These are phyloP conservation scores for Polychytrium aggregatum DNA, from an alignment of 192 early-diverging fungal genomes.

Conservation along the genomic window DNA sequence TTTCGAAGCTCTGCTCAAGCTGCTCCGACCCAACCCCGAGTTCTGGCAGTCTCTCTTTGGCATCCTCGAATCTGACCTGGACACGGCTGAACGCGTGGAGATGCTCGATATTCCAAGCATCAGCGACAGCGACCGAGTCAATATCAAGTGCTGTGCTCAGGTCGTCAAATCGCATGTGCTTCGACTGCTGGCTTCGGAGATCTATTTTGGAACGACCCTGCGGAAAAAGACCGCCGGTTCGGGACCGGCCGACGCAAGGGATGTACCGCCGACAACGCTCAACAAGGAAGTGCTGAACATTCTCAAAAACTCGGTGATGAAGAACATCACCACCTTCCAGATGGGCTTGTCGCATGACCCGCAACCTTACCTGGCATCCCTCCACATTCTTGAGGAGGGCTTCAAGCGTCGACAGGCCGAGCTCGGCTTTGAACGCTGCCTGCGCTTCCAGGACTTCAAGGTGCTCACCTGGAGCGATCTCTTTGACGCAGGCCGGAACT, in stretches of 20 bases:
- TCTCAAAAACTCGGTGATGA: neutral
- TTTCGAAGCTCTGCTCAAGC: slow-evolving; percentile 13
- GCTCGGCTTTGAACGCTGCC: no score
- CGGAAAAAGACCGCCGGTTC: slow-evolving; percentile 4
- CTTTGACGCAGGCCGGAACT: no score
- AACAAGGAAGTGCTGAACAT: slow-evolving; percentile 3
- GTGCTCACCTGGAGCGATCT: slow-evolving; percentile 8
- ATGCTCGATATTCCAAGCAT: slow-evolving; percentile 12
- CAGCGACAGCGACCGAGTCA: neutral
- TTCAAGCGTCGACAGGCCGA: no score
- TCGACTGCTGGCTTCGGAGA: slow-evolving; percentile 18
- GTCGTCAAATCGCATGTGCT: slow-evolving; percentile 7
- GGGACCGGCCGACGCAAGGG: slow-evolving; percentile 16
- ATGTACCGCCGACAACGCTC: slow-evolving; percentile 7
- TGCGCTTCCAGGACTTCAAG: no score
- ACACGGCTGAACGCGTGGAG: slow-evolving; percentile 5
- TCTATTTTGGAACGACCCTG: slow-evolving; percentile 6
- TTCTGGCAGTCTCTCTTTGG: slow-evolving; percentile 22
- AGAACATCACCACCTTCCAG: slow-evolving; percentile 1
- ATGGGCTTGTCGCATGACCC: slow-evolving; percentile 8
- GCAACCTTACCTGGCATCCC: neutral
- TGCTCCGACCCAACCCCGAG: slow-evolving; percentile 3
- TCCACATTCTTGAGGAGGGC: no score
- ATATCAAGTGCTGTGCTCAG: slow-evolving; percentile 5
- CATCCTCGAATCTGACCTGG: slow-evolving; percentile 10